Conservation (phyloP, 495 filamentous ascomycete genomes). For the Daldinia bambusicola region DNA sequence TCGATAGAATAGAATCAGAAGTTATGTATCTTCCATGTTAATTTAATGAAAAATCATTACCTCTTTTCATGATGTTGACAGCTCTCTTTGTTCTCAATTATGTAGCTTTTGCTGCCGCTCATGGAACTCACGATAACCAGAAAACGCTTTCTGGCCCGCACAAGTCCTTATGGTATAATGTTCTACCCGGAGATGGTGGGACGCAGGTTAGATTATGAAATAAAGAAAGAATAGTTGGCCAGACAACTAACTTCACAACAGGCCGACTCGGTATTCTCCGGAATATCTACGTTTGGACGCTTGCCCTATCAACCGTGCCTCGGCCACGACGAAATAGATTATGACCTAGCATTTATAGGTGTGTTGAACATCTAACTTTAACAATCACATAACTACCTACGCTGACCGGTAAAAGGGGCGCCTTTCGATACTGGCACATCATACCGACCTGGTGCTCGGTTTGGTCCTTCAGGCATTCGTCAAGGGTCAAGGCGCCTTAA, state of each 20-base stretch:
- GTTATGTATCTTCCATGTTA: not conserved
- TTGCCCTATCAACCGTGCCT: constrained; percentile 80
- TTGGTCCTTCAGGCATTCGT: constrained; percentile 86
- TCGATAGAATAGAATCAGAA: constrained; percentile 4
- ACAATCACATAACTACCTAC: not conserved
- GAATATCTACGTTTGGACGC: constrained; percentile 86
- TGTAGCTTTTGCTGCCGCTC: constrained; percentile 45
- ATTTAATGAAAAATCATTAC: constrained; percentile 7
- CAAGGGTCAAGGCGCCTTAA: constrained; percentile 81
- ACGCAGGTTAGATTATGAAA: constrained; percentile 56
- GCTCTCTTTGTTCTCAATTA: constrained; percentile 41
- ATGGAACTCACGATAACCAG: constrained; percentile 53
- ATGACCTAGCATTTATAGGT: constrained; percentile 86
- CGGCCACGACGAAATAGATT: constrained; percentile 68
- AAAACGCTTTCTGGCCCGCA: constrained; percentile 55
- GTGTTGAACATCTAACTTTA: constrained; percentile 60
- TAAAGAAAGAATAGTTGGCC: not conserved
- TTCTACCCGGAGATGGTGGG: constrained; percentile 65
- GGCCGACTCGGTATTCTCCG: constrained; percentile 74
- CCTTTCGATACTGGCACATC: constrained; percentile 56
- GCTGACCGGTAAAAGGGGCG: constrained; percentile 47
- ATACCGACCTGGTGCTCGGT: constrained; percentile 72
- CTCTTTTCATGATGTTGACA: constrained; percentile 39
- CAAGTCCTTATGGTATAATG: constrained; percentile 60
- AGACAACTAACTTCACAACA: constrained; percentile 35